Evolutionary conservation across 306 rosid species (phyloP).

Genomic region (Casuarina cunninghamiana): DNA sequence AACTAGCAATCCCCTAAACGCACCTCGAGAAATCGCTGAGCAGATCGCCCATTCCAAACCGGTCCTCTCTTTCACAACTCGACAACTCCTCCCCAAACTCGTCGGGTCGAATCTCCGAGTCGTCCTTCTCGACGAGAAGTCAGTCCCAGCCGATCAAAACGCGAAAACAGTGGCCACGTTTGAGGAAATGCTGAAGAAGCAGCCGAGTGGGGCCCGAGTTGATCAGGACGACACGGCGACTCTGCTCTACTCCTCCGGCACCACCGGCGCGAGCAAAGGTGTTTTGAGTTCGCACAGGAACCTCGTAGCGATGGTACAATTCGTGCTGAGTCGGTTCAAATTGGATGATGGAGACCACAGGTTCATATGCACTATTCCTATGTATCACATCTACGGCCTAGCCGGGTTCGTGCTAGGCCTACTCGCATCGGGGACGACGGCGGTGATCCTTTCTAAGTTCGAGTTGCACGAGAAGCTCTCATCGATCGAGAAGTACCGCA

Average conservation of each 20-base stretch:
- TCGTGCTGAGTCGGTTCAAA: constrained; percentile 43
- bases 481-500: constrained; percentile 50
- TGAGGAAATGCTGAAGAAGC: constrained; percentile 49
- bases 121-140: constrained; percentile 50
- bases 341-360: constrained; percentile 38
- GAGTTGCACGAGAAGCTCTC: constrained; percentile 78
- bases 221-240: constrained; percentile 82
- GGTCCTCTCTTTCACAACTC: constrained; percentile 68
- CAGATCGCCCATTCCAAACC: constrained; percentile 77
- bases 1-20: constrained; percentile 92
- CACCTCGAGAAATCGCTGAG: constrained; percentile 67
- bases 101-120: constrained; percentile 50
- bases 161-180: constrained; percentile 32
- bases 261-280: constrained; percentile 90
- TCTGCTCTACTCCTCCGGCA: constrained; percentile 80
- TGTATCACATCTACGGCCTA: constrained; percentile 91
- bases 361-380: constrained; percentile 81
- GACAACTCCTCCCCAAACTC: constrained; percentile 53
- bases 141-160: neutral
- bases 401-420: constrained; percentile 65
- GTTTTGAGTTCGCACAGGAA: constrained; percentile 76
- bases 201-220: constrained; percentile 28
- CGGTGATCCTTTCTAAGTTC: constrained; percentile 69
- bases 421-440: constrained; percentile 62
- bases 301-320: constrained; percentile 65